Conservation (phyloP, 2,329 filamentous ascomycete genomes). For the Sphaerulina vaccinii region DNA sequence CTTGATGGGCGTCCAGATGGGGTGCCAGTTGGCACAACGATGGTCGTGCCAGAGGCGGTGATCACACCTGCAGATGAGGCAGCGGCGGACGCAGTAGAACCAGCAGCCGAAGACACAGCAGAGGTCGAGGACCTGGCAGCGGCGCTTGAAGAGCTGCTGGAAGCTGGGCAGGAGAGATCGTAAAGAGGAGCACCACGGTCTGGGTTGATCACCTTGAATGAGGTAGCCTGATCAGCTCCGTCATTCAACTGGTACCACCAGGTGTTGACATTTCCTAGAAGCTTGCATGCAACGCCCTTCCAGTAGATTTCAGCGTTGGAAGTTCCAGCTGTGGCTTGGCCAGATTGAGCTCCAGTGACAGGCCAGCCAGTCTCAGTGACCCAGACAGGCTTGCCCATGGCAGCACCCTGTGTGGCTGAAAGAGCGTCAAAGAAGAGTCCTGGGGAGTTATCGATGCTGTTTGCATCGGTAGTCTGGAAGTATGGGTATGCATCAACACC, state of each 20-base stretch:
- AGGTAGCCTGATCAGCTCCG: conserved; percentile 40
- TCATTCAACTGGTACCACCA: conserved; percentile 71
- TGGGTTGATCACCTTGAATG: conserved; percentile 40
- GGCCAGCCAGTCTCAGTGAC: conserved; percentile 88
- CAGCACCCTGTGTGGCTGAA: conserved; percentile 57
- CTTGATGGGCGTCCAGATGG: conserved; percentile 7
- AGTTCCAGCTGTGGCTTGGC: conserved; percentile 60
- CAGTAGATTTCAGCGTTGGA: conserved; percentile 75
- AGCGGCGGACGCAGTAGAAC: too few relatives aligned
- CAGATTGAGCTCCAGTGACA: conserved; percentile 63
- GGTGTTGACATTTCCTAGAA: conserved; percentile 59
- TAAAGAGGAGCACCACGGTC: conserved; percentile 22
- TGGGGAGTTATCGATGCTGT: conserved; percentile 64
- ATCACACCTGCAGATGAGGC: not conserved
- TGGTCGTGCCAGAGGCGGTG: not conserved
- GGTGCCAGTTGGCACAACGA: conserved; percentile 1
- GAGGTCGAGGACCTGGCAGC: not conserved
- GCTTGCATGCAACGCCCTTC: conserved; percentile 70
- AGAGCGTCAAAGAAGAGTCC: conserved; percentile 69
- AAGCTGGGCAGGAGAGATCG: conserved; percentile 47
- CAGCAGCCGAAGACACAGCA: not conserved
- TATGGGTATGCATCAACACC: conserved; percentile 83
- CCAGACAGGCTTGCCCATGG: conserved; percentile 72
- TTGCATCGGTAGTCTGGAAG: conserved; percentile 68
- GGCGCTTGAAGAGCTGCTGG: conserved; percentile 16